Conservation (phyloP, 768 basidiomycete species). For the Amanita inopinata region DNA sequence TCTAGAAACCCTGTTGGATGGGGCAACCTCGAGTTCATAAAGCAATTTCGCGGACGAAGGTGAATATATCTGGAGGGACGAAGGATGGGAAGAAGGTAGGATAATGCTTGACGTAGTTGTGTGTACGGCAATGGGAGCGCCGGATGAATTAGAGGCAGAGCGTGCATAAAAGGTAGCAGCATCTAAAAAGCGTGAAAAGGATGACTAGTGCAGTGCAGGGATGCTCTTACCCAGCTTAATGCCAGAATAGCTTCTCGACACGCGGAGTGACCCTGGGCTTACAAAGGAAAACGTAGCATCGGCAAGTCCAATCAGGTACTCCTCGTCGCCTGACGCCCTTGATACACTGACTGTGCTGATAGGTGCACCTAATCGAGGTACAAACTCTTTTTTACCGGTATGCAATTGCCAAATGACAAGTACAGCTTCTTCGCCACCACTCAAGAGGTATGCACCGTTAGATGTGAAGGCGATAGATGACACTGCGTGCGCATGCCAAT, state of each 20-base stretch:
- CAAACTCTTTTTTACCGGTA: conserved; percentile 80
- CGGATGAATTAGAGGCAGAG: conserved; percentile 29
- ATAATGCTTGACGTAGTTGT: conserved; percentile 63
- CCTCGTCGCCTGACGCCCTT: conserved; percentile 55
- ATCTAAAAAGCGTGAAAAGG: conserved; percentile 16
- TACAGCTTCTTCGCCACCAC: conserved; percentile 92
- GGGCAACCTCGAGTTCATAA: conserved; percentile 86
- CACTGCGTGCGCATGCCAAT: conserved; percentile 97
- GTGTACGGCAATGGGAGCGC: conserved; percentile 73
- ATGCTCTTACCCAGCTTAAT: conserved; percentile 60
- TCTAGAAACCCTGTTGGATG: conserved; percentile 84
- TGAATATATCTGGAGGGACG: conserved; percentile 88
- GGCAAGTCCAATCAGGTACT: conserved; percentile 73
- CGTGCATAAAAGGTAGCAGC: conserved; percentile 21
- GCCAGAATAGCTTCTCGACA: conserved; percentile 63
- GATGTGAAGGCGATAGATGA: conserved; percentile 78
- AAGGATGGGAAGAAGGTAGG: conserved; percentile 89
- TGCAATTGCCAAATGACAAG: conserved; percentile 96
- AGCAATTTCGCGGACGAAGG: conserved; percentile 59
- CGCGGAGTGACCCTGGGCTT: conserved; percentile 57
- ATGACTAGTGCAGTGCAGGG: neutral
- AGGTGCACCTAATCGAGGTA: conserved; percentile 85
- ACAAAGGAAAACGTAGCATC: conserved; percentile 80
- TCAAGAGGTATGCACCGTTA: conserved; percentile 87
- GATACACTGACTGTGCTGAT: conserved; percentile 62